Evolutionary conservation across 116 monocot genomes (phyloP).

Genomic region (Cymodocea nodosa): DNA sequence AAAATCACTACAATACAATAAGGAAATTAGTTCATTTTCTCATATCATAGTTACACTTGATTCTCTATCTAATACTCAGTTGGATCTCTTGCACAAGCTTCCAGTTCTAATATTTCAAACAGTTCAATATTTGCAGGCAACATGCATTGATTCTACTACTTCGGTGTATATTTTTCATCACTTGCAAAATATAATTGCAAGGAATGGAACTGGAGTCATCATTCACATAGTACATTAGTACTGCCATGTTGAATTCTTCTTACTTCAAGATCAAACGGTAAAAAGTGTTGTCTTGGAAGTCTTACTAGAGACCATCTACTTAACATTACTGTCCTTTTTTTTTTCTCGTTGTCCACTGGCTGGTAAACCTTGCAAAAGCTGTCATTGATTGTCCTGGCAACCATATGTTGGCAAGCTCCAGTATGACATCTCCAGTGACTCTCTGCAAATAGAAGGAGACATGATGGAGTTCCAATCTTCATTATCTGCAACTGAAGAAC

Average conservation of each 20-base stretch:
- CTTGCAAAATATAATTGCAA: not conserved
- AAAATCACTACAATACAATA: too few species aligned
- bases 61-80: too few species aligned
- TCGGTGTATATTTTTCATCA: not conserved
- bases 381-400: conserved; percentile 2
- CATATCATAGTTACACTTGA: too few species aligned
- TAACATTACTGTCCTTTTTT: not conserved
- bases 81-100: too few species aligned
- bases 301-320: not conserved
- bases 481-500: not conserved
- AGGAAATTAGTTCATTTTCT: too few species aligned
- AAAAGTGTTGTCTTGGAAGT: conserved; percentile 3
- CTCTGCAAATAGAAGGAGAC: conserved; percentile 1
- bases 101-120: too few species aligned
- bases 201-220: not conserved
- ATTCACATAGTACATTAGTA: not conserved
- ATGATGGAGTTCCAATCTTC: conserved; percentile 2
- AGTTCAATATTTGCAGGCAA: too few species aligned
- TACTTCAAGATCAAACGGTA: conserved; percentile 7
- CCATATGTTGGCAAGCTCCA: not conserved
- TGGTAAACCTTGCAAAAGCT: not conserved
- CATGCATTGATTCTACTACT: too few species aligned
- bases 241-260: too few species aligned
- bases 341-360: not conserved
- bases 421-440: not conserved